phyloP scores from a whole-genome alignment of 2,329 filamentous ascomycete genomes.

The Ophiostoma triangulosporum region DNA sequence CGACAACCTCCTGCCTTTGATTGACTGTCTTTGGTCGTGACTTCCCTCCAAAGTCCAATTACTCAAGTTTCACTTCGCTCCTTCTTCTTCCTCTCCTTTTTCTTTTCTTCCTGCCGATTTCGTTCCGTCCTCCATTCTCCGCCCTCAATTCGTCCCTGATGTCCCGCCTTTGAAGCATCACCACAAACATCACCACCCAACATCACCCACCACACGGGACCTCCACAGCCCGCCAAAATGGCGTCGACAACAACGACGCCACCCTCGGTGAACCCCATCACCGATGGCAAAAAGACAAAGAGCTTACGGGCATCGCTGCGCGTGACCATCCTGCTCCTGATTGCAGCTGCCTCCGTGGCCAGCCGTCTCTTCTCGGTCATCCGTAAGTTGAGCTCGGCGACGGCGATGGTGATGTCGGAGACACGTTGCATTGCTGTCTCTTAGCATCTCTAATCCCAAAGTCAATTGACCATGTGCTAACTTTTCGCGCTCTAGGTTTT shows the following conservation, averaged over 20 bases:
- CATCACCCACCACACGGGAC: neutral
- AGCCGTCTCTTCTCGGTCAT: slow-evolving; percentile 98
- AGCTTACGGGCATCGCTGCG: slow-evolving; percentile 76
- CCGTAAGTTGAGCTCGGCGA: slow-evolving; percentile 37
- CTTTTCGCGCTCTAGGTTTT: slow-evolving; percentile 47
- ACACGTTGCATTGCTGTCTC: neutral
- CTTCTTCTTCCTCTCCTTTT: neutral
- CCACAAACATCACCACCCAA: neutral
- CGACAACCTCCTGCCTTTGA: neutral
- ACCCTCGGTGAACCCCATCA: slow-evolving; percentile 40
- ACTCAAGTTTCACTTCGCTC: neutral
- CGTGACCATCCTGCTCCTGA: slow-evolving; percentile 78
- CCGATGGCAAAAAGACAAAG: slow-evolving; percentile 65
- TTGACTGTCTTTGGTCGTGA: neutral
- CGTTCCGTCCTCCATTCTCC: neutral
- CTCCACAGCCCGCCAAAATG: slow-evolving; percentile 24
- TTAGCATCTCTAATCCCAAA: neutral
- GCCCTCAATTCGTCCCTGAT: neutral
- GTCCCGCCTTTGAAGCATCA: neutral
- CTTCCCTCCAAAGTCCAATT: neutral
- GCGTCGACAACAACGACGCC: slow-evolving; percentile 20
- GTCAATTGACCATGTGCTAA: too few species aligned
- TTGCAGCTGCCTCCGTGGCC: slow-evolving; percentile 80
- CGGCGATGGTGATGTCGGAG: neutral
- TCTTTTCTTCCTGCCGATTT: neutral